Evolutionary conservation across 192 early-diverging fungal genomes (phyloP).

Genomic region (Backusella tuberculispora): DNA sequence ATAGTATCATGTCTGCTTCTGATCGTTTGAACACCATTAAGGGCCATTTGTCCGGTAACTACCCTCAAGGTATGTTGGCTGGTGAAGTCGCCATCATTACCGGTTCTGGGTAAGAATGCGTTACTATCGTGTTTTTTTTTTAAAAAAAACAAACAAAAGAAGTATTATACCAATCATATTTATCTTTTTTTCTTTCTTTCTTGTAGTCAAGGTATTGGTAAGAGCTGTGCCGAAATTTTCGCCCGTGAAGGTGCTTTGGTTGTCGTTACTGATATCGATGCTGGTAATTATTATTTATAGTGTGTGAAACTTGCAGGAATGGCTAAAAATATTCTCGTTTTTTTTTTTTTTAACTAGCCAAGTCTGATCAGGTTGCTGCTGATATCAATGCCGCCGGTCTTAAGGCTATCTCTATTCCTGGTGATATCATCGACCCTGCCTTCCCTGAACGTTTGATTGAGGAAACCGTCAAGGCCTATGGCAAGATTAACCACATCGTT

Average conservation of each 20-base stretch:
- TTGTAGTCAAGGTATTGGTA: constrained; percentile 77
- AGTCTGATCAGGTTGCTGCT: constrained; percentile 79
- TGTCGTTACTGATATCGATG: constrained; percentile 94
- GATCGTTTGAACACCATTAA: constrained; percentile 44
- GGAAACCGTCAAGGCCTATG: constrained; percentile 66
- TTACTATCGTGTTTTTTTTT: not conserved
- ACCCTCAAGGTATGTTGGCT: constrained; percentile 54
- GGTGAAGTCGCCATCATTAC: constrained; percentile 68
- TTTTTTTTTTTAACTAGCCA: constrained; percentile 40
- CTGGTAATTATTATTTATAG: constrained; percentile 36
- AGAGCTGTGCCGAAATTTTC: constrained; percentile 89
- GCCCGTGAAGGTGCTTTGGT: constrained; percentile 87
- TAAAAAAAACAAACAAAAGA: not conserved
- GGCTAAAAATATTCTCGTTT: not conserved
- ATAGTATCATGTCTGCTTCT: constrained; percentile 37
- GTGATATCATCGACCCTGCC: constrained; percentile 56
- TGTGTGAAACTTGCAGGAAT: not conserved
- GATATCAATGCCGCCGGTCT: constrained; percentile 83
- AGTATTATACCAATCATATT: not conserved
- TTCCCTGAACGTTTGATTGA: constrained; percentile 63
- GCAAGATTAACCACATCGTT: constrained; percentile 82
- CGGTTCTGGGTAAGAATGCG: constrained; percentile 56
- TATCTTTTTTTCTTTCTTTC: not conserved
- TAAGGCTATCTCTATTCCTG: constrained; percentile 81
- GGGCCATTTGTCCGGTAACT: constrained; percentile 50